Evolutionary conservation across 78 protist genomes (phyloP).

Genomic region (Neovahlkampfia damariscottae): DNA sequence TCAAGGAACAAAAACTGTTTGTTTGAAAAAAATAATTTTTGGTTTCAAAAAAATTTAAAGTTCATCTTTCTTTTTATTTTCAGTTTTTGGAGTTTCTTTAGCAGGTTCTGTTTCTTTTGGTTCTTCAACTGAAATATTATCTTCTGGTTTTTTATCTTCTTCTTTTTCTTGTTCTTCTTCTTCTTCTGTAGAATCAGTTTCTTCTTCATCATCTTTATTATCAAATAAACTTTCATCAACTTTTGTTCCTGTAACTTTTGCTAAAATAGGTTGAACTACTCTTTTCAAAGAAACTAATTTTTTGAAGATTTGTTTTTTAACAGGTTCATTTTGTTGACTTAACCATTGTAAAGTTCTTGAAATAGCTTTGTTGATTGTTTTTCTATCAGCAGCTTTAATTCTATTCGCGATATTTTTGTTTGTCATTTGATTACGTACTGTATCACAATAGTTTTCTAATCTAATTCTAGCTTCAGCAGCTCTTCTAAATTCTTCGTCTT

Average conservation of each 20-base stretch:
- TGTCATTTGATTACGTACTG: constrained; percentile 24
- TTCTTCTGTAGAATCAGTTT: no score
- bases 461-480: constrained; percentile 40
- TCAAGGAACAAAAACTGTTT: no score
- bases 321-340: background rate
- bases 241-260: background rate
- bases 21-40: no score
- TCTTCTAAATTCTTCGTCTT: constrained; percentile 41
- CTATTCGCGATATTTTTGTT: constrained; percentile 36
- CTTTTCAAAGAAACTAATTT: background rate
- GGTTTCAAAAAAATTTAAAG: no score
- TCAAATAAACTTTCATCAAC: constrained; percentile 28
- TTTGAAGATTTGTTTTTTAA: background rate
- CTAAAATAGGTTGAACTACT: background rate
- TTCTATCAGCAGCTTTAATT: constrained; percentile 47
- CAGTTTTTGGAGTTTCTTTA: no score
- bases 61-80: no score
- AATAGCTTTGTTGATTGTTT: constrained; percentile 6
- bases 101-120: no score
- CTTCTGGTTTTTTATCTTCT: no score
- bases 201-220: constrained; percentile 72
- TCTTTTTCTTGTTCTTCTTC: no score
- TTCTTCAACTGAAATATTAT: no score
- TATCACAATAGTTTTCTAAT: constrained; percentile 42
- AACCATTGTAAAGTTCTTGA: background rate